phyloP scores from a whole-genome alignment of 2,329 filamentous ascomycete species.

The Arthrobotrys pseudoclavata region DNA sequence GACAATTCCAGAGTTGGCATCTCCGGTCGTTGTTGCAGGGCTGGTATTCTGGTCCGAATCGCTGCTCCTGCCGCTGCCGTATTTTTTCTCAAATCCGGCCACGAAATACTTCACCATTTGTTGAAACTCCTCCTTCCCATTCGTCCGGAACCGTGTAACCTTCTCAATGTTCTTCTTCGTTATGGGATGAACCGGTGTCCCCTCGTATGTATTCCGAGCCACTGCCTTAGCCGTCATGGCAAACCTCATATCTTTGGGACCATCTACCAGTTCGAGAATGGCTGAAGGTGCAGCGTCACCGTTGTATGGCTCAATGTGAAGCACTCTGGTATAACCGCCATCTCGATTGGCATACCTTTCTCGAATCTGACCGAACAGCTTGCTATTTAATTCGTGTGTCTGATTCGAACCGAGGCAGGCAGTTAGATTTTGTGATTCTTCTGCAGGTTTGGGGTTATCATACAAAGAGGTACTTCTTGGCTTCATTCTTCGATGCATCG shows the following conservation, averaged over 20 bases:
- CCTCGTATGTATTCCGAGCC: slow-evolving; percentile 73
- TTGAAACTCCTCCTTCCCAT: slow-evolving; percentile 78
- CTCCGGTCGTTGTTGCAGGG: not conserved
- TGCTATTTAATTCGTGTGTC: slow-evolving; percentile 75
- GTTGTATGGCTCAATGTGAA: slow-evolving; percentile 90
- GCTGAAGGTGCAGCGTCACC: slow-evolving; percentile 89
- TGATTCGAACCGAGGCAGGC: not conserved
- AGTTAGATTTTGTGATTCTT: not conserved
- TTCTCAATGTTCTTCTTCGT: slow-evolving; percentile 85
- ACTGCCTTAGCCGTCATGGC: slow-evolving; percentile 90
- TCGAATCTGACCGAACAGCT: slow-evolving; percentile 86
- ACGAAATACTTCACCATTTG: slow-evolving; percentile 70
- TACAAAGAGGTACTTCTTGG: slow-evolving; percentile 89
- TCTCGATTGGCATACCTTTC: slow-evolving; percentile 82
- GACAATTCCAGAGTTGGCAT: not conserved
- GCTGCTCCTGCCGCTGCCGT: slow-evolving; percentile 64
- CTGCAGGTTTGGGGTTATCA: slow-evolving; percentile 63
- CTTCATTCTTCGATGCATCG: slow-evolving; percentile 80
- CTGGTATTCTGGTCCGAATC: not conserved
- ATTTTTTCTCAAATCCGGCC: slow-evolving; percentile 33
- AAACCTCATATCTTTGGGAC: slow-evolving; percentile 92
- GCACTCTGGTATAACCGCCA: slow-evolving; percentile 94
- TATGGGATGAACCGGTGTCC: slow-evolving; percentile 75
- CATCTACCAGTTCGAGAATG: slow-evolving; percentile 94
- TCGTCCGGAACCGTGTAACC: slow-evolving; percentile 80